Conservation (phyloP, 257 asterid species). For the Przewalskia tangutica region DNA sequence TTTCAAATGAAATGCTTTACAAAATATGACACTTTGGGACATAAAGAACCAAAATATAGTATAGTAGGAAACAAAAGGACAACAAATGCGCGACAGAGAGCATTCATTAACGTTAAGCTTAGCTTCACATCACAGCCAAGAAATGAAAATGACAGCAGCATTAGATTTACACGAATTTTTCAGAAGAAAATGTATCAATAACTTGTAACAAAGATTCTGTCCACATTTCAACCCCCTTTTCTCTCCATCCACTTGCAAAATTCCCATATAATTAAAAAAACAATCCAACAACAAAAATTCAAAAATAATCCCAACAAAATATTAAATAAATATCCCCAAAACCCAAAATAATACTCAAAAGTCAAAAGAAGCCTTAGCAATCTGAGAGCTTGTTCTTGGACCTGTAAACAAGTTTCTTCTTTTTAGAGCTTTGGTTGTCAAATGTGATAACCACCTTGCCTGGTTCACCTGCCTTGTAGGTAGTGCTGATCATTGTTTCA, state of each 20-base stretch:
- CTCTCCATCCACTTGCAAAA: conserved; percentile 16
- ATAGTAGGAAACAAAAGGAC: background rate
- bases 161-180: conserved; percentile 19
- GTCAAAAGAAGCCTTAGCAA: conserved; percentile 21
- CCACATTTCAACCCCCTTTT: conserved; percentile 7
- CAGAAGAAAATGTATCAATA: conserved; percentile 26
- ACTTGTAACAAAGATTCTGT: conserved; percentile 14
- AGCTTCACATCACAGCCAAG: conserved; percentile 3
- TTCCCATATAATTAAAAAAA: conserved; percentile 30
- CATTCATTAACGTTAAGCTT: background rate
- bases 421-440: conserved; percentile 80
- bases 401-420: conserved; percentile 88
- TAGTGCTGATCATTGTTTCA: conserved; percentile 55
- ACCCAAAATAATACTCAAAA: conserved; percentile 19
- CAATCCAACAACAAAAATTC: conserved; percentile 10
- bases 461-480: conserved; percentile 53
- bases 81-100: background rate
- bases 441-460: conserved; percentile 81
- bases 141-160: conserved; percentile 10
- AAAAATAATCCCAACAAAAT: conserved; percentile 21
- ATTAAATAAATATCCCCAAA: conserved; percentile 25
- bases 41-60: background rate
- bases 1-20: background rate
- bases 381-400: conserved; percentile 66
- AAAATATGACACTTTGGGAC: background rate